Base-by-base conservation (phyloP, 2,329 filamentous ascomycete genomes). In the Cadophora sp. region DNA sequence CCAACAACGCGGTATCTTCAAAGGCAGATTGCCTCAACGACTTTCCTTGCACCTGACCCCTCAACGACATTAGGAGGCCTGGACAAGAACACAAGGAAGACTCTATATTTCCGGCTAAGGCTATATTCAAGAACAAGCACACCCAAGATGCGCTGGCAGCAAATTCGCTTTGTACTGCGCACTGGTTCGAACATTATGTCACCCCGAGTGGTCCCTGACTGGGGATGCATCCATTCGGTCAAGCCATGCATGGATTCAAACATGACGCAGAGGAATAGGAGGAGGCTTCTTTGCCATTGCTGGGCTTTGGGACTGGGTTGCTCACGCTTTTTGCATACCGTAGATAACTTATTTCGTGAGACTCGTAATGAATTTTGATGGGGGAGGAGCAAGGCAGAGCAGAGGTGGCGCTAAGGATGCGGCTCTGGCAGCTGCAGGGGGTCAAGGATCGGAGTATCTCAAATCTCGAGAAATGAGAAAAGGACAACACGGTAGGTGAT, bases 261-360 rank as follows among this genome's bases (percentile, higher is more conserved):
- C 55, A 37, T 11, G 55, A 34, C 14, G 4, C 24, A 7, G 27
- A 59, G 9, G 31, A 11, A 6, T 4, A 59, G 31, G 22, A 37
- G 24, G n/a, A 40, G 34, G 2, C 24, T 22, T n/a, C 7, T 43
- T 22, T 59, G 31, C 31, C 8, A 26, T 12, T 26, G 8, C 8
- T 26, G 26, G 31, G 34, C 31, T 43, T 43, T n/a, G 56, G 22
- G 4, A 19, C 31, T 62, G 56, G 11, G 51, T 46, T 68, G 22
- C 60, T 59, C n/a, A 29, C 56, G 46, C 59, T 24, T 48, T n/a
- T 66, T 34, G 58, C 64, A 59, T n/a, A 48, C 11, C 73, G 73
- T 74, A 74, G 73, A 75, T 75, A 75, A 72, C 62, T 67, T 74
- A 69, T 68, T 71, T 72, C 64, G 69, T 72, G 73, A 73, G 72